Evolutionary conservation across 164 flowering plant genomes (phyloP), one percentile per base, ranked within the genome.

Genomic region (Stephania japonica): DNA sequence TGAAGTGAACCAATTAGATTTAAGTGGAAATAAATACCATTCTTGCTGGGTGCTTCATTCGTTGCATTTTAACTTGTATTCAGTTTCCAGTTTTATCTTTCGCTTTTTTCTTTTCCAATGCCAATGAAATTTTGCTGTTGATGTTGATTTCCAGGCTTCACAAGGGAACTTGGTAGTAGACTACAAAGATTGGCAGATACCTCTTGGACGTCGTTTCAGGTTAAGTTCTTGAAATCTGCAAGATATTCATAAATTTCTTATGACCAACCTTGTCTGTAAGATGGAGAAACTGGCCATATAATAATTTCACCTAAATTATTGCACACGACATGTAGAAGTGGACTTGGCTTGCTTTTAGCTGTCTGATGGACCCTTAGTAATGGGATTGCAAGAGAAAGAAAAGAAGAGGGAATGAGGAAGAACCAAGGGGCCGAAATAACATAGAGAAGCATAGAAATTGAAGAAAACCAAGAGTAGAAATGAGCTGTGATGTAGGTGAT

Each of bases 111-210:
- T 16, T 2, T 47, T 12, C 16, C 64, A 13, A 12, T 6, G 64
- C 7, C 64, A 21, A 16, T 16, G n/a, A 18, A 18, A 6, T 16
- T 59, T 0, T 72, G 61, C 56, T 67, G 65, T 25, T 23, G 41
- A 76, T 73, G 64, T 59, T 59, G 7, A 59, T 59, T 71, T 72
- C 62, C 80, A 94, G 98, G 94, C 92, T 44, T 91, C 97, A 70
- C 83, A 90, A 78, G 85, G 77, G 77, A 89, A 86, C 76, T 18
- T 75, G 81, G 97, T 90, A 65, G 89, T 94, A 71, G 97, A 92
- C 75, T 92, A 88, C 84, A 94, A 90, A 82, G 97, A 94, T 80
- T 92, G 99, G 99, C 97, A 94, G 81, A 87, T 94, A 75, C 94
- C 97, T 78, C 89, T 92, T 76, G 97, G 99, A 26, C 94, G 97